Conservation (phyloP, 352 stramenopile species). For the Phytophthora sojae region DNA sequence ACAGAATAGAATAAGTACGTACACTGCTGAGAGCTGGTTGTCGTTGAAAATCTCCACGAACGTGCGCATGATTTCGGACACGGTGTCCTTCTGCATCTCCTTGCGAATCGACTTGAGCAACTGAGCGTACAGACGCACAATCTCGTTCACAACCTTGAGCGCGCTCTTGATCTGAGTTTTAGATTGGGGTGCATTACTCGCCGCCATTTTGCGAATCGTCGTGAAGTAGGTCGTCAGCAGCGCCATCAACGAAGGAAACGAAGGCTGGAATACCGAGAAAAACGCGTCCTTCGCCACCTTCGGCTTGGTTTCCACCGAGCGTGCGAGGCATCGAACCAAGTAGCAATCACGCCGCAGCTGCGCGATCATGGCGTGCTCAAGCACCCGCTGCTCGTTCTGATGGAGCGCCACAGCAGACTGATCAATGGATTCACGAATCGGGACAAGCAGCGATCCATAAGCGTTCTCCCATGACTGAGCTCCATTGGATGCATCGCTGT, state of each 20-base stretch:
- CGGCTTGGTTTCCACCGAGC: constrained; percentile 76
- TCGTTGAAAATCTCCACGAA: constrained; percentile 88
- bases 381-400: constrained; percentile 75
- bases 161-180: constrained; percentile 66
- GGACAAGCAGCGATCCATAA: constrained; percentile 66
- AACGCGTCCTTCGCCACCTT: constrained; percentile 83
- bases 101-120: constrained; percentile 84
- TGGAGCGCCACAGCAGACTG: constrained; percentile 71
- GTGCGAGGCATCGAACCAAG: constrained; percentile 70
- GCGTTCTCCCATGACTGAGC: constrained; percentile 58
- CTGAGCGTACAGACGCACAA: constrained; percentile 79
- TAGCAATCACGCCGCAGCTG: constrained; percentile 80
- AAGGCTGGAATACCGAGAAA: constrained; percentile 63
- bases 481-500: constrained; percentile 22
- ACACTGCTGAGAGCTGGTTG: constrained; percentile 71
- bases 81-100: constrained; percentile 81
- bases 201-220: constrained; percentile 62
- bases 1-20: constrained; percentile 30
- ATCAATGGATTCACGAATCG: constrained; percentile 77
- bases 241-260: constrained; percentile 66
- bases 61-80: constrained; percentile 74
- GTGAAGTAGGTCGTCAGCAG: constrained; percentile 78
- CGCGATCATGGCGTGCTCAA: constrained; percentile 68
- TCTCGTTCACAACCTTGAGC: constrained; percentile 83
- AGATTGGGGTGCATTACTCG: constrained; percentile 33